Base-by-base conservation (phyloP, 2,329 filamentous ascomycete genomes). In the Penicillium sp. region DNA sequence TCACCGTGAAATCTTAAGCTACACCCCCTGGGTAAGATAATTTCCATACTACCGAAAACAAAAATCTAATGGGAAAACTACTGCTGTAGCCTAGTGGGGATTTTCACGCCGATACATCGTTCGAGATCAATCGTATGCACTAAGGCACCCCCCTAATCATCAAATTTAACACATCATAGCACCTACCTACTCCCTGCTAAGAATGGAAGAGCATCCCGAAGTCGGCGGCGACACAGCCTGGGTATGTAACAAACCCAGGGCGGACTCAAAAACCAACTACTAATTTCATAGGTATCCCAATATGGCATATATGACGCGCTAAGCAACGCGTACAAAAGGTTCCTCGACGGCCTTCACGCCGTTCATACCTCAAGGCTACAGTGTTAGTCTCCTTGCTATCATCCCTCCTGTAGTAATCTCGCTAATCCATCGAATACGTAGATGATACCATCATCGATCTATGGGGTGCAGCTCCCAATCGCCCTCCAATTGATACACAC, bases 81-180 rank as follows among this genome's bases (percentile, higher is more conserved):
- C 9, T 25, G 14, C 10, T n/a, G 19, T 16, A 63, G 76, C 75
- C 75, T 1, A 72, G 66, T 9, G 74, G 69, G 4, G 79, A 80
- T 44, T 81, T 77, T 56, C 79, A 81, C 55, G 76, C 79, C 28
- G 79, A 82, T 61, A 80, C 78, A 1, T 78, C 75, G 0, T 81
- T 80, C 57, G 79, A 82, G 62, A 72, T 80, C 56, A 81, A 82
- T 56, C 78, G 70, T 72, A 50, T 16, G 55, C 38, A 14, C 5
- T 11, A 10, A 37, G 5, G 31, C 19, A 19, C 19, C 9, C n/a
- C 9, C 25, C 11, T 35, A 16, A 14, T 5, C 2, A 10, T 7
- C 11, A 14, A 25, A 9, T 10, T 28, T 55, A 16, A 60, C 22
- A 60, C 8, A 25, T n/a, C 33, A 6, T 35, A 72, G 70, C 79